A percentile compares a stretch with the other conserved stretches of the same genome.
Evolutionary conservation across 306 rosid genomes (phyloP).

Genomic region (Cucurbita pepo): DNA sequence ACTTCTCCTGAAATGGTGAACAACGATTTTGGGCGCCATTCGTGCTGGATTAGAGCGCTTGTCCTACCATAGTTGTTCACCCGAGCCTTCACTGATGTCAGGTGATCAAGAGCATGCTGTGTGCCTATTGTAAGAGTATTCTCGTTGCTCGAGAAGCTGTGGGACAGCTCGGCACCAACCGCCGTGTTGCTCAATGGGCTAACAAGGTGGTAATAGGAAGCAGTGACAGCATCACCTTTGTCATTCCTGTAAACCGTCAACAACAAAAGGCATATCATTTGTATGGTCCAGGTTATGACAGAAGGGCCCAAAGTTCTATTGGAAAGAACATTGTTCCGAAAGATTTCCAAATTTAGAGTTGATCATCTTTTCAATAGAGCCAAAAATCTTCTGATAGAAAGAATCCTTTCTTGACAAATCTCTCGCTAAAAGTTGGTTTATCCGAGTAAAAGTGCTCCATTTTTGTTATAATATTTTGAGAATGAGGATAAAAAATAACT

Average conservation of each 20-base stretch:
- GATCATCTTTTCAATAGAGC: too few relatives aligned
- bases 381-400: not conserved
- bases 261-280: not conserved
- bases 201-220: conserved; percentile 67
- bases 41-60: conserved; percentile 76
- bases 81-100: conserved; percentile 70
- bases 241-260: conserved; percentile 42
- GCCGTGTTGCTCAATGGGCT: conserved; percentile 77
- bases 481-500: not conserved
- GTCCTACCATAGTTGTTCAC: conserved; percentile 76
- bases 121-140: conserved; percentile 67
- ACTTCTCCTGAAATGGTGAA: conserved; percentile 81
- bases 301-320: not conserved
- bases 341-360: not conserved
- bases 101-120: conserved; percentile 71
- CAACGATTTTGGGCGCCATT: conserved; percentile 66
- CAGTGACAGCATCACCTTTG: conserved; percentile 57
- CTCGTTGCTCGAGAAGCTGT: conserved; percentile 59
- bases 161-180: conserved; percentile 83
- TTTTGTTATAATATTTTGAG: too few relatives aligned
- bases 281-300: not conserved
- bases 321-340: not conserved
- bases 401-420: not conserved
- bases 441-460: not conserved
- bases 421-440: not conserved